Base-by-base conservation (phyloP, 495 filamentous ascomycete genomes). In the Massariosphaeria phaeospora region DNA sequence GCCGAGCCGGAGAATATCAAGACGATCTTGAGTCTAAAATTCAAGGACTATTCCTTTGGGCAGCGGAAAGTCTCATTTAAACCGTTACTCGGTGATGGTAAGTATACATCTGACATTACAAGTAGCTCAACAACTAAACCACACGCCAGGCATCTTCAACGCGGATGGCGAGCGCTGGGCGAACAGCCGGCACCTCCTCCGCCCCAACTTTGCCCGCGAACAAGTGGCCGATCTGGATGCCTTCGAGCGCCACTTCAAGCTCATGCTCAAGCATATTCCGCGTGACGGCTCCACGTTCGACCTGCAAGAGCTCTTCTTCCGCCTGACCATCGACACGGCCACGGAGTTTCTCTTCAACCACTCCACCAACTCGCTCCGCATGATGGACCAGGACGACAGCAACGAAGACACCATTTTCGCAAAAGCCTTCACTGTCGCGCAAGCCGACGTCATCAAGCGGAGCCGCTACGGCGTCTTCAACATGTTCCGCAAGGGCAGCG, bases 331-430 rank as follows among this genome's bases (percentile, higher is more conserved):
- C 8, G 85, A 91, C 63, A 73, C 83, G 0, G 76, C 83, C 0
- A 89, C 84, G 0, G 83, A 89, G 55, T 85, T 90, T 63, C 71
- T 91, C 2, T 84, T 89, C 45, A 85, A 86, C 3, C 74, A 80
- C 46, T 76, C 73, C 5, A 71, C 72, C 2, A 62, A 76, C 13
- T 69, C 67, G 0, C 64, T 79, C 3, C 56, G 47, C 3, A 62
- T 61, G 48, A 20, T 42, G 7, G 58, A 50, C 18, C 10, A 17
- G 1, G 44, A 55, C 6, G 57, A 48, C 4, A 25, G 20, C 30
- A 40, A 51, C 24, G 48, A 64, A 12, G 57, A 63, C 17, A 25
- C n/a, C 13, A n/a, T 40, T 5, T 70, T 70, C 45, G 48, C 57
- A 2, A 42, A 54, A 15, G 61, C 63, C 9, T 69, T 67, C 39